Evolutionary conservation across 257 asterid species (phyloP), one percentile per base, ranked within the genome.

Genomic region (Paraleonurus japonicus): DNA sequence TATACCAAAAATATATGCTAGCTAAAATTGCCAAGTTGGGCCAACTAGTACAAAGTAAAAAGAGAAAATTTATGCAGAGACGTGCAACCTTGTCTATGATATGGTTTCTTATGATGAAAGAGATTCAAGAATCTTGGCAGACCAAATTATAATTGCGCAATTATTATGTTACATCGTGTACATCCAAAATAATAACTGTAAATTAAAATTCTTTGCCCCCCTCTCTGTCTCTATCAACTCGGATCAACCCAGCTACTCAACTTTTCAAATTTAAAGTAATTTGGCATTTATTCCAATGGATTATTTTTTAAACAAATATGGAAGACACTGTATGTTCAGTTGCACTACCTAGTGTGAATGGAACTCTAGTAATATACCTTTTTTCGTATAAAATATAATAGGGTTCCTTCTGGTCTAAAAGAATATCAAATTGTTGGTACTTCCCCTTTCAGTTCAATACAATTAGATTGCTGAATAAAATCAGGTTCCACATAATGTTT

Each of bases 371-470:
- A 23, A 50, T 16, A 33, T 2, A 45, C 66, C 20, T 30, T 55
- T 28, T 22, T 27, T 6, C 2, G 20, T 13, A 24, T 28, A n/a
- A n/a, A n/a, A n/a, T n/a, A n/a, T n/a, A n/a, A n/a, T 28, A 12
- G 66, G 51, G 27, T 62, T 35, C 58, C 37, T 43, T 55, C 10
- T 16, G 43, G 11, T 19, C 6, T 32, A n/a, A 67, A 35, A 28
- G 70, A 66, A 7, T 19, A 70, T 71, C n/a, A 24, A 39, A 67
- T 71, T n/a, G n/a, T 45, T 33, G 17, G 76, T 39, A 63, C 54
- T 54, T 33, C 5, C 50, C 7, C 27, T 28, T 71, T 50, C 27
- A 59, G 59, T 41, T 64, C 19, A 59, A 19, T 32, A 19, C 4
- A 17, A 17, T 19, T 64, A 35, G 26, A 37, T 43, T 11, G 23